Evolutionary conservation across 306 rosid species (phyloP).

Genomic region (Cucurbita pepo): DNA sequence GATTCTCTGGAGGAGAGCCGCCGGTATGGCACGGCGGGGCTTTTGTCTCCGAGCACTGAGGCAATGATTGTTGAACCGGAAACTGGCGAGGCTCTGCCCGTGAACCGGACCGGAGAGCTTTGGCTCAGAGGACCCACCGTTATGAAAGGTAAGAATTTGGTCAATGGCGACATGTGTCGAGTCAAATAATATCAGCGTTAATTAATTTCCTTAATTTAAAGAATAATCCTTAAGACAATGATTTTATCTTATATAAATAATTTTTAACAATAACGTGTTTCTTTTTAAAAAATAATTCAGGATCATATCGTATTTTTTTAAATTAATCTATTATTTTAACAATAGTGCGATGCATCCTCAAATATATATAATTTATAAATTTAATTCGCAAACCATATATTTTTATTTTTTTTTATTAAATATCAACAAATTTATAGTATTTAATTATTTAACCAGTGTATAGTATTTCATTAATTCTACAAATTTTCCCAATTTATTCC

Average conservation of each 20-base stretch:
- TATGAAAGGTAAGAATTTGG: conserved; percentile 46
- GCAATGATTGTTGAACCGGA: conserved; percentile 60
- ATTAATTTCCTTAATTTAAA: neutral
- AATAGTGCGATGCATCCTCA: no score
- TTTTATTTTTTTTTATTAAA: no score
- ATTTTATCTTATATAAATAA: neutral
- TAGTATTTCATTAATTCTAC: no score
- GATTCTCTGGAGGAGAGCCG: conserved; percentile 80
- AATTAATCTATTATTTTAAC: no score
- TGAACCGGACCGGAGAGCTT: conserved; percentile 66
- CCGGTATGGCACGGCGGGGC: conserved; percentile 77
- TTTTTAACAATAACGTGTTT: neutral
- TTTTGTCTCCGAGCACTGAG: conserved; percentile 42
- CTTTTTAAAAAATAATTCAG: no score
- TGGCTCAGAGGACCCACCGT: conserved; percentile 77
- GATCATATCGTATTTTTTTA: no score
- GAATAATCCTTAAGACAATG: neutral
- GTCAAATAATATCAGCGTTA: no score
- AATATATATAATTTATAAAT: no score
- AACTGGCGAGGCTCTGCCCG: conserved; percentile 23
- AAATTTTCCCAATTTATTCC: no score
- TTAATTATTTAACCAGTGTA: no score
- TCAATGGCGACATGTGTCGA: neutral
- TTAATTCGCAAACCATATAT: no score
- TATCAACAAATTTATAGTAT: no score